phyloP scores from a whole-genome alignment of 495 filamentous ascomycete species.

The Astrocystis sublimbata region DNA sequence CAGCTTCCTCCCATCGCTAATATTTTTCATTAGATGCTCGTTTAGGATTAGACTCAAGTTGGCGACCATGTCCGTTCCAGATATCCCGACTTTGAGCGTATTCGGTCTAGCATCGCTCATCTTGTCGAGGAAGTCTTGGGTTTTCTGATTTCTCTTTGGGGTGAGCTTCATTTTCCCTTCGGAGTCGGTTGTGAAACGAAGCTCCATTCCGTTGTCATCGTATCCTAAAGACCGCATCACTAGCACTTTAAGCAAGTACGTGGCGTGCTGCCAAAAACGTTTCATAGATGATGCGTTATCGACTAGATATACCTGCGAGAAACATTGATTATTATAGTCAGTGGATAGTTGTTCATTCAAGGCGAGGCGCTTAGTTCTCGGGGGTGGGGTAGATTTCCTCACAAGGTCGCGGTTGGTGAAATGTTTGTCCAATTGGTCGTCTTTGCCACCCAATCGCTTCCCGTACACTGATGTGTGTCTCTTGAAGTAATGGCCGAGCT shows the following conservation, averaged over 20 bases:
- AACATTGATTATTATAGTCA: not conserved
- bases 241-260: slow-evolving; percentile 25
- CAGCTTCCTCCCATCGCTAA: not conserved
- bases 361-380: too few species aligned
- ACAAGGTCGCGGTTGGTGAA: slow-evolving; percentile 3
- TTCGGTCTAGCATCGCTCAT: not conserved
- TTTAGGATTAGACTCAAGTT: not conserved
- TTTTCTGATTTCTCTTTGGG: not conserved
- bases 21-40: not conserved
- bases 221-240: slow-evolving; percentile 29
- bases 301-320: slow-evolving; percentile 28
- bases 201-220: slow-evolving; percentile 36
- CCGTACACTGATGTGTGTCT: not conserved
- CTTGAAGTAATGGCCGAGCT: too few species aligned
- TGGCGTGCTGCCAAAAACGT: slow-evolving; percentile 29
- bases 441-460: not conserved
- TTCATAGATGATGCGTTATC: slow-evolving; percentile 33
- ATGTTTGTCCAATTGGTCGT: not conserved
- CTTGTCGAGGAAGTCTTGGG: not conserved
- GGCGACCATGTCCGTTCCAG: not conserved
- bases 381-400: not conserved
- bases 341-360: too few species aligned
- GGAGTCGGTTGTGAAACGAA: slow-evolving; percentile 17
- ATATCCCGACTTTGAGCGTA: not conserved
- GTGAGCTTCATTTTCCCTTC: not conserved